Evolutionary conservation across 306 rosid species (phyloP), one percentile per base, ranked within the genome.

Genomic region (Trifolium fragiferum): DNA sequence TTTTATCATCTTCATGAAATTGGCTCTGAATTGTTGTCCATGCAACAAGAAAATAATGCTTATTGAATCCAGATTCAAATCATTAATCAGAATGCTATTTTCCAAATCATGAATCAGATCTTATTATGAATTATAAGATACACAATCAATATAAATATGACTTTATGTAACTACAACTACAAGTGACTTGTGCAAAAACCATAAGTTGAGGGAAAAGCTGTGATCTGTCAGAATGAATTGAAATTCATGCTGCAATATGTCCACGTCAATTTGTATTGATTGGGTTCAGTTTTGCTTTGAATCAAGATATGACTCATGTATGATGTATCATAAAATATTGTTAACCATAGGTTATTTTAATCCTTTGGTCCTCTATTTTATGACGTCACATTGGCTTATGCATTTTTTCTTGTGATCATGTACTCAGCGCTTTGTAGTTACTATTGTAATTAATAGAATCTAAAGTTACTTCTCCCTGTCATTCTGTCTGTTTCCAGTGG

Each of bases 401-500:
- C 10, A 7, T 44, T 70, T 40, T 64, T 63, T 72, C 53, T 54
- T 51, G 49, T 67, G 63, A 57, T 12, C 62, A 44, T 76, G 51
- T 68, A 16, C 69, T 73, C 49, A 18, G 59, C 46, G 54, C 55
- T 58, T 41, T 27, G 8, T 46, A 30, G 49, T 44, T 49, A 19
- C 70, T 32, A 21, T 19, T 70, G 71, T 70, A 43, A 66, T 50
- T 67, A 10, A 65, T 64, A 38, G 16, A 11, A 49, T 64, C 53
- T 57, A 49, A 84, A 74, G 66, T 82, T 57, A 55, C 68, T 72
- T 76, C 44, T 69, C 18, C 41, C 43, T 58, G 38, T 43, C 40
- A 44, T 68, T 75, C 51, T 83, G 79, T 60, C 60, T 64, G 70
- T 81, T 84, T 81, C 57, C 82, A 89, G 96, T 78, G 93, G 87